phyloP scores from a whole-genome alignment of 768 basidiomycete species.

The Harrya chromipes region DNA sequence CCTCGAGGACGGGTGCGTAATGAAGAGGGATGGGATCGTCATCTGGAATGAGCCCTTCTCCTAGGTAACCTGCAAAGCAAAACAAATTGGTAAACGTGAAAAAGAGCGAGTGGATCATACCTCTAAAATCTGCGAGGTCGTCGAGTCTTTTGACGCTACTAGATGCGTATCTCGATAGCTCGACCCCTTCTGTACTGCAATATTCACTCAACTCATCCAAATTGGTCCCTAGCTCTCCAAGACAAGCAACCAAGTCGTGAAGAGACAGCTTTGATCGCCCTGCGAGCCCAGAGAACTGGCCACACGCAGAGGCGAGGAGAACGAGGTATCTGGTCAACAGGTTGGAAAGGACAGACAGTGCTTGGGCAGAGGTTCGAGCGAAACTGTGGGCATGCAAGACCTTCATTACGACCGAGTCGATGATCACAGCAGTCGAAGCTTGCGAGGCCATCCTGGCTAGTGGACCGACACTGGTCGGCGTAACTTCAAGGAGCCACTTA shows the following conservation, averaged over 20 bases:
- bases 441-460: constrained; percentile 31
- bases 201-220: constrained; percentile 71
- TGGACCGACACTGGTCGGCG: too few relatives aligned
- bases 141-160: constrained; percentile 64
- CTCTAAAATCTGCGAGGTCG: constrained; percentile 70
- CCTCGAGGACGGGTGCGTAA: constrained; percentile 39
- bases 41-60: constrained; percentile 52
- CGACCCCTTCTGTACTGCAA: constrained; percentile 60
- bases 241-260: constrained; percentile 59
- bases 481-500: too few relatives aligned
- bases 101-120: constrained; percentile 40
- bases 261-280: constrained; percentile 58
- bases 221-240: constrained; percentile 73
- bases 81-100: constrained; percentile 11
- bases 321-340: constrained; percentile 71
- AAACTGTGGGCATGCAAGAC: constrained; percentile 78
- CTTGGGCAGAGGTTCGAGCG: constrained; percentile 71
- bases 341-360: constrained; percentile 67
- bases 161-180: constrained; percentile 64
- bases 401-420: constrained; percentile 64
- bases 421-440: constrained; percentile 51
- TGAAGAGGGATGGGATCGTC: constrained; percentile 56
- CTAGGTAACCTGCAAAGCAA: constrained; percentile 52
- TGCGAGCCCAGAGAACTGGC: constrained; percentile 71
- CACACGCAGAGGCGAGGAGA: constrained; percentile 62